A percentile compares a stretch with the other conserved stretches of the same genome.
Conservation (phyloP, 2,329 filamentous ascomycete genomes). For the Pyrenochaeta sp. region DNA sequence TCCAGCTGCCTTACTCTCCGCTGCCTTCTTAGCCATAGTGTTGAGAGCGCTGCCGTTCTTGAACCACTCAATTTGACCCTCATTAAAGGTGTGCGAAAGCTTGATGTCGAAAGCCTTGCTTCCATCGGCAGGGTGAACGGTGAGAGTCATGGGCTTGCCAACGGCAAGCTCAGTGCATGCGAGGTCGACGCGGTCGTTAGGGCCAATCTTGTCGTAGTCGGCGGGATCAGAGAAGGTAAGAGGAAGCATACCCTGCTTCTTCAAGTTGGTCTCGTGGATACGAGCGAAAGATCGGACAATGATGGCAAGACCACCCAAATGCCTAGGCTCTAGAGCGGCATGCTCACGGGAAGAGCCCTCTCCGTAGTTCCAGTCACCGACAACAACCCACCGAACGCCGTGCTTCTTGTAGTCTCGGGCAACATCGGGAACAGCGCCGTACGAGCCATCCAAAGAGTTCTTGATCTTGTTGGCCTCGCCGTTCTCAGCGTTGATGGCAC, state of each 20-base stretch:
- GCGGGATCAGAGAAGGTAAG: conserved; percentile 93
- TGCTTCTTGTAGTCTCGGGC: conserved; percentile 99
- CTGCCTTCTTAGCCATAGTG: conserved; percentile 85
- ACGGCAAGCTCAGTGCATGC: conserved; percentile 88
- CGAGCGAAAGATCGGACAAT: conserved; percentile 95
- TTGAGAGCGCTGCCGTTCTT: conserved; percentile 97
- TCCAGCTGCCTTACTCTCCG: conserved; percentile 15
- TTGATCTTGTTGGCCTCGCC: conserved; percentile 97
- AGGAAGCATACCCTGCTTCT: conserved; percentile 99
- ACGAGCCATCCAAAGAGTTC: conserved; percentile 86
- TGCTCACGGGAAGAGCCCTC: conserved; percentile 98
- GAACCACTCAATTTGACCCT: conserved; percentile 98
- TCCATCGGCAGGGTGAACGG: conserved; percentile 90
- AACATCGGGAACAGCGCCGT: conserved; percentile 87
- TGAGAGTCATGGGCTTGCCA: conserved; percentile 90
- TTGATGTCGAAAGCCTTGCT: conserved; percentile 77
- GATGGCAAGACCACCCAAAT: conserved; percentile 96
- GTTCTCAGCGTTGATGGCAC: conserved; percentile 95
- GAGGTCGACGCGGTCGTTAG: conserved; percentile 91
- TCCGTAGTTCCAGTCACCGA: conserved; percentile 99
- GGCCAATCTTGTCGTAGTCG: conserved; percentile 97
- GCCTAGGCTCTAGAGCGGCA: conserved; percentile 94
- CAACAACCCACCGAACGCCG: conserved; percentile 94
- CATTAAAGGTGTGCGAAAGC: conserved; percentile 97
- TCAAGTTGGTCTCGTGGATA: conserved; percentile 99